These are phyloP conservation scores for Secale cereale DNA, from an alignment of 176 grass and related monocot species.

Conservation along the genomic window DNA sequence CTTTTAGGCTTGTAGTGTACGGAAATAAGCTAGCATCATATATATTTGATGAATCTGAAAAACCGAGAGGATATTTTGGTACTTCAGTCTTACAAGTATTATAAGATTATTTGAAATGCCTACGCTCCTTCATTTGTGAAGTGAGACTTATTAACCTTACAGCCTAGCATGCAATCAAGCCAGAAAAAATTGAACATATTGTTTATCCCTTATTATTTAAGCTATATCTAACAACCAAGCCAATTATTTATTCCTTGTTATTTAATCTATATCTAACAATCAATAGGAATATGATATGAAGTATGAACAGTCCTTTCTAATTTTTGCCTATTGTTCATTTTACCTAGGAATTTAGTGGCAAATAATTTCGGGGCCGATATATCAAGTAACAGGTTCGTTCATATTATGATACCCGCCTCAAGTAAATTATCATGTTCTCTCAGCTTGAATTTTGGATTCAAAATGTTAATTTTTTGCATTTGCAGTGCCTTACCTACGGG, in stretches of 20 bases:
- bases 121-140: not conserved
- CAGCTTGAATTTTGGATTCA: not conserved
- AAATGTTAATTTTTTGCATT: not conserved
- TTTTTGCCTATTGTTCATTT: not conserved
- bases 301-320: not conserved
- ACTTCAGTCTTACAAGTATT: too few species aligned
- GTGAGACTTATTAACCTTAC: not conserved
- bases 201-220: too few species aligned
- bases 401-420: not conserved
- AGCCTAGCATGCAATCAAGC: not conserved
- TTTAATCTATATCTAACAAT: not conserved
- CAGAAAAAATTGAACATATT: not conserved
- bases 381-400: slow-evolving; percentile 54
- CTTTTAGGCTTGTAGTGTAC: slow-evolving; percentile 1
- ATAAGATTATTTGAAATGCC: too few species aligned
- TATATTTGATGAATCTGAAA: too few species aligned
- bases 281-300: not conserved
- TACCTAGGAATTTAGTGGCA: slow-evolving; percentile 65
- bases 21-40: not conserved
- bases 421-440: not conserved
- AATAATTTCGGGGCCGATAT: slow-evolving; percentile 57
- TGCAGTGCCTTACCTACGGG: slow-evolving; percentile 46
- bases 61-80: too few species aligned
- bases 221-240: not conserved
- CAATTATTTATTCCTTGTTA: not conserved